Percentiles rank a stretch among this genome's conserved stretches.
Conservation (phyloP, 2,329 filamentous ascomycete genomes). For the Apiospora kogelbergensis region DNA sequence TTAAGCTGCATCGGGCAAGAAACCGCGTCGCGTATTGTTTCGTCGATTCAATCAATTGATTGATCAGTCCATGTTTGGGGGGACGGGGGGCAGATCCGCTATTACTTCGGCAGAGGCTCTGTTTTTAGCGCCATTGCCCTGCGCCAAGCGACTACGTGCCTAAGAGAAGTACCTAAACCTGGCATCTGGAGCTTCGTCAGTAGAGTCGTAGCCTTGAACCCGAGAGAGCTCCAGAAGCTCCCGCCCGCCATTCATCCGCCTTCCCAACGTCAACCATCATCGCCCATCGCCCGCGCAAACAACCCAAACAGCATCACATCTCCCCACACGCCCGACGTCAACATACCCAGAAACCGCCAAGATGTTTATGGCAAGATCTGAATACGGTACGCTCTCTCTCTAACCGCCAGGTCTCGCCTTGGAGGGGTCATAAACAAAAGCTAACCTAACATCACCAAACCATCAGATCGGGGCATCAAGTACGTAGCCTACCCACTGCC, state of each 20-base stretch:
- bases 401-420: conserved; percentile 14
- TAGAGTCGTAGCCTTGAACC: conserved; percentile 35
- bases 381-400: conserved; percentile 78
- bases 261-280: conserved; percentile 12
- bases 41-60: not conserved
- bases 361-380: conserved; percentile 99
- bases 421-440: not conserved
- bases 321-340: not conserved
- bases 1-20: conserved; percentile 5
- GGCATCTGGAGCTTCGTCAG: conserved; percentile 30
- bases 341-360: conserved; percentile 49
- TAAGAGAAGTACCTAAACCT: not conserved
- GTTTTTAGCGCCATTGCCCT: not conserved
- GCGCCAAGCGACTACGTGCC: not conserved
- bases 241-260: conserved; percentile 13
- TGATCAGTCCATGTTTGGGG: not conserved
- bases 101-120: not conserved
- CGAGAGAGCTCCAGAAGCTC: conserved; percentile 20
- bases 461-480: conserved; percentile 96
- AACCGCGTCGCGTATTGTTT: not conserved
- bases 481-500: conserved; percentile 45
- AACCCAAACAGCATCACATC: conserved; percentile 2
- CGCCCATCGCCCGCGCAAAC: conserved; percentile 10
- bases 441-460: conserved; percentile 23
- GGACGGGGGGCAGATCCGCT: not conserved